phyloP scores from a whole-genome alignment of 1,139 yeast species.

The Pichia sp. region DNA sequence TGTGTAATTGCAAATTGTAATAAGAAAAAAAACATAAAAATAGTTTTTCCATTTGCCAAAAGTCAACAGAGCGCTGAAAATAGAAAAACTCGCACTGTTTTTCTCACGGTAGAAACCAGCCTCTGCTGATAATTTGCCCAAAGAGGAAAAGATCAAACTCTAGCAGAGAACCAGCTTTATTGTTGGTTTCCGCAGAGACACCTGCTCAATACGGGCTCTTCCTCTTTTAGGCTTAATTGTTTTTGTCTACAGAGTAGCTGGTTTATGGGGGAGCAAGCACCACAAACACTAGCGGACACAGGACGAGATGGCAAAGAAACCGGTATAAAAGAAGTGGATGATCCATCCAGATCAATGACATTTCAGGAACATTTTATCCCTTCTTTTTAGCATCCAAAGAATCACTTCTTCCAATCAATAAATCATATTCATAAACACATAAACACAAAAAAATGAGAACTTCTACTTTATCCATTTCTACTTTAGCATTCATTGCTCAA shows the following conservation, averaged over 20 bases:
- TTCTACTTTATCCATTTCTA: constrained; percentile 16
- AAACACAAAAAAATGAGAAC: constrained; percentile 18
- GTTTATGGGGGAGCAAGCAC: not conserved
- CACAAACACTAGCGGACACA: too few relatives aligned
- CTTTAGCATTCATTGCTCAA: constrained; percentile 35
- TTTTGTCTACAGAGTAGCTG: not conserved
- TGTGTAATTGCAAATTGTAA: too few relatives aligned
- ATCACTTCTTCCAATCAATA: not conserved
- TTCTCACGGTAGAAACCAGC: not conserved
- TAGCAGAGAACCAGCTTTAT: not conserved
- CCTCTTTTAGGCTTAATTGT: not conserved
- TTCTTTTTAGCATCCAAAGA: constrained; percentile 7
- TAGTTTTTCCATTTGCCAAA: too few relatives aligned
- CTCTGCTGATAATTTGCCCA: not conserved
- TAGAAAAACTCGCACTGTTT: not conserved
- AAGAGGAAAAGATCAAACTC: not conserved
- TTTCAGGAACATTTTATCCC: not conserved
- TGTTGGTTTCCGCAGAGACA: not conserved
- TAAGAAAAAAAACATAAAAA: too few relatives aligned
- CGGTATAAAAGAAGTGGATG: constrained; percentile 6
- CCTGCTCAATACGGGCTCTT: not conserved
- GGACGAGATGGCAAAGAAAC: too few relatives aligned
- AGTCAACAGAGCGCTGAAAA: not conserved
- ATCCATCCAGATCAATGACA: constrained; percentile 3
- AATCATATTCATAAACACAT: not conserved